Evolutionary conservation across 306 rosid genomes (phyloP).

Genomic region (Vicia faba): DNA sequence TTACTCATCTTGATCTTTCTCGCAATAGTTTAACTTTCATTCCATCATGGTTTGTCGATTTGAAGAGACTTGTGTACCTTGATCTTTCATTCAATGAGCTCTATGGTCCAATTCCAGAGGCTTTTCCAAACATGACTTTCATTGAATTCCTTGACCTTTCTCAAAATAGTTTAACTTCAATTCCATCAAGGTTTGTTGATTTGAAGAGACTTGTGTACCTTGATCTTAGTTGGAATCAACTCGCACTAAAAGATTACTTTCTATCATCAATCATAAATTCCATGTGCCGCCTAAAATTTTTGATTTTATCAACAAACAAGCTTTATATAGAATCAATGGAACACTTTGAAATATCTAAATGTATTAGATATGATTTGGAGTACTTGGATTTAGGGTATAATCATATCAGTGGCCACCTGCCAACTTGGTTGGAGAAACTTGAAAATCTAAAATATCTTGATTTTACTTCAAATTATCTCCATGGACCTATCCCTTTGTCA

Average conservation of each 20-base stretch:
- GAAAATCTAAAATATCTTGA: background rate
- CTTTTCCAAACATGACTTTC: no score
- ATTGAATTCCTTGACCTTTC: no score
- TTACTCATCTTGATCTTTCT: background rate
- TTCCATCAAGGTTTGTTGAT: slow-evolving; percentile 7
- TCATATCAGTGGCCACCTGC: background rate
- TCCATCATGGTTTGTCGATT: no score
- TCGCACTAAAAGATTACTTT: background rate
- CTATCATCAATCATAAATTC: background rate
- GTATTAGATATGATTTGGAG: slow-evolving; percentile 9
- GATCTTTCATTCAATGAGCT: no score
- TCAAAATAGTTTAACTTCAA: background rate
- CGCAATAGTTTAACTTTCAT: no score
- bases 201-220: background rate
- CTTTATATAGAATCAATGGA: slow-evolving; percentile 18
- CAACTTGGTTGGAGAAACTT: slow-evolving; percentile 22
- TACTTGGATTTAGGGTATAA: background rate
- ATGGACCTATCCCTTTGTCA: no score
- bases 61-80: no score
- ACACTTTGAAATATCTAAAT: background rate
- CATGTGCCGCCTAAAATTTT: background rate
- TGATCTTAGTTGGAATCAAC: fast-evolving
- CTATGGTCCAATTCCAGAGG: no score
- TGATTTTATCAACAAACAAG: background rate
- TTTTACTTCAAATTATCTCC: background rate